Conservation (phyloP, 768 basidiomycete species). For the Lactarius sanguifluus region DNA sequence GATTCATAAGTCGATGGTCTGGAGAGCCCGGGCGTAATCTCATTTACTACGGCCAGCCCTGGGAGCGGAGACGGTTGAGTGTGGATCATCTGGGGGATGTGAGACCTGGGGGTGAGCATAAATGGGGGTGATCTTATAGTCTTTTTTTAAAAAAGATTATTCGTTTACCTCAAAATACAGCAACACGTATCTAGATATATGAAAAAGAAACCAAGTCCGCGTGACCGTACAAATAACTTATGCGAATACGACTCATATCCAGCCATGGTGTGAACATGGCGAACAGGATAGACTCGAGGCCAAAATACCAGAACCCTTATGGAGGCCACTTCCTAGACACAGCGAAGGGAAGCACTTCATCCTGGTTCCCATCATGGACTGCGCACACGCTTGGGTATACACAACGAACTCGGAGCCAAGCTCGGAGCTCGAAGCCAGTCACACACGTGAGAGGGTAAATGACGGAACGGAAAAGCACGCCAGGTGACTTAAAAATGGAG, state of each 20-base stretch:
- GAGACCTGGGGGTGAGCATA: background rate
- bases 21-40: background rate
- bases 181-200: background rate
- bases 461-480: background rate
- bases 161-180: background rate
- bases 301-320: background rate
- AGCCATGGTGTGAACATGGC: background rate
- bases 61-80: background rate
- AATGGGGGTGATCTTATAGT: background rate
- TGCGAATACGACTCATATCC: background rate
- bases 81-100: background rate
- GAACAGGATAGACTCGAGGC: background rate
- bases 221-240: background rate
- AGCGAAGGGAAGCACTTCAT: background rate
- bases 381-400: background rate
- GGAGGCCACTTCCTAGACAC: background rate
- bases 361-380: background rate
- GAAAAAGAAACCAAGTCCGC: background rate
- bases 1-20: background rate
- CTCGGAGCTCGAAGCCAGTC: background rate
- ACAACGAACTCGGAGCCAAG: background rate
- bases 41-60: background rate
- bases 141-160: background rate
- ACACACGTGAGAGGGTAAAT: background rate
- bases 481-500: background rate